Conservation (phyloP, 441 rosid species). For the Metrosideros polymorpha region DNA sequence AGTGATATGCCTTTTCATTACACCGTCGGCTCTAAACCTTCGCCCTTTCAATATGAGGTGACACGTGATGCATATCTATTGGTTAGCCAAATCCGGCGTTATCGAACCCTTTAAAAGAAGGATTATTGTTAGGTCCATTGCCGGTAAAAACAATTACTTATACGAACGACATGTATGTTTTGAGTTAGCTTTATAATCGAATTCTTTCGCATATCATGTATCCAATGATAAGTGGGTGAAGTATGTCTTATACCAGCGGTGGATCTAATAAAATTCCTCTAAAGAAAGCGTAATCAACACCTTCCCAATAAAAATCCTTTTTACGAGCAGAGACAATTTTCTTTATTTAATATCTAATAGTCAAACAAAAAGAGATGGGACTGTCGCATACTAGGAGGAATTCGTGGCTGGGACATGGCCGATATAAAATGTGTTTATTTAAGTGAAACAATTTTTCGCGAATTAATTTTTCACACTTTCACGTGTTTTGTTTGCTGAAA, state of each 20-base stretch:
- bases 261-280: not conserved
- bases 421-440: too few species aligned
- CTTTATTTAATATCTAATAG: not conserved
- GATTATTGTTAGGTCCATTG: not conserved
- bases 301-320: not conserved
- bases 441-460: too few species aligned
- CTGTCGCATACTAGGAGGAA: not conserved
- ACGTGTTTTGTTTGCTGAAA: too few species aligned
- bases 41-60: not conserved
- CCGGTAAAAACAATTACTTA: not conserved
- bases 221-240: not conserved
- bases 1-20: not conserved
- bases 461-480: too few species aligned
- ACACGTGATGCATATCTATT: accelerated
- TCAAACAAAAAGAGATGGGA: too few species aligned
- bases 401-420: not conserved
- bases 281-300: not conserved
- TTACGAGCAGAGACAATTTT: not conserved
- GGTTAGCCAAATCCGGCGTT: accelerated
- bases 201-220: not conserved
- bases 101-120: not conserved
- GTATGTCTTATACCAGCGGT: not conserved
- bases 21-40: not conserved
- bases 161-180: not conserved
- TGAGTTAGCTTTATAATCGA: not conserved